phyloP scores from a whole-genome alignment of 225 moss, liverwort and hornwort genomes.

The Anthoceros angustus region DNA sequence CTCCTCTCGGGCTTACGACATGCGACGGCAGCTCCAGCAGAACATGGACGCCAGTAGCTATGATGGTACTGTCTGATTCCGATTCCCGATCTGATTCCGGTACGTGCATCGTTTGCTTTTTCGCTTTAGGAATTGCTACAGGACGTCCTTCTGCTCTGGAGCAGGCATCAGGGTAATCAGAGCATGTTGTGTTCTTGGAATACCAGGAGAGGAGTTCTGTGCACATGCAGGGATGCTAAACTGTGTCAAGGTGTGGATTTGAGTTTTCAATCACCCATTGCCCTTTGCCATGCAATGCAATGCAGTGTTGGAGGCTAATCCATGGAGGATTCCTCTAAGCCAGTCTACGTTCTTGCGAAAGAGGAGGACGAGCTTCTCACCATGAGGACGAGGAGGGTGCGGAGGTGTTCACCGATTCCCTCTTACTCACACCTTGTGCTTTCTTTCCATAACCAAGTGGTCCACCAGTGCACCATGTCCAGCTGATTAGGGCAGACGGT shows the following conservation, averaged over 20 bases:
- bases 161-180: too few species aligned
- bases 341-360: slow-evolving; percentile 32
- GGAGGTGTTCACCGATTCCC: slow-evolving; percentile 11
- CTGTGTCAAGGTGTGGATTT: neutral
- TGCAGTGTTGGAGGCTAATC: slow-evolving; percentile 30
- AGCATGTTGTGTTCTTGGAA: too few species aligned
- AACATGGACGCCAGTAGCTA: slow-evolving; percentile 34
- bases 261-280: neutral
- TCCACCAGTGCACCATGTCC: neutral
- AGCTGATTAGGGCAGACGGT: neutral
- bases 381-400: slow-evolving; percentile 28
- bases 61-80: slow-evolving; percentile 17
- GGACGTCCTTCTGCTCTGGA: neutral
- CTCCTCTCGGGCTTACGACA: slow-evolving; percentile 28
- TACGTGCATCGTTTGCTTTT: neutral
- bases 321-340: slow-evolving; percentile 37
- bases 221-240: neutral
- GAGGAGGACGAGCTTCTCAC: slow-evolving; percentile 35
- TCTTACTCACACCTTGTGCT: too few species aligned
- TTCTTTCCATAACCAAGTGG: neutral
- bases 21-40: slow-evolving; percentile 36
- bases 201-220: too few species aligned
- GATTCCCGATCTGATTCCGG: neutral
- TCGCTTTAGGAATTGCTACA: neutral
- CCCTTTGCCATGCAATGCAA: neutral